Percentiles rank a stretch among this genome's conserved stretches.
phyloP scores from a whole-genome alignment of 768 basidiomycete species.

The Panaeolus cyanescens region DNA sequence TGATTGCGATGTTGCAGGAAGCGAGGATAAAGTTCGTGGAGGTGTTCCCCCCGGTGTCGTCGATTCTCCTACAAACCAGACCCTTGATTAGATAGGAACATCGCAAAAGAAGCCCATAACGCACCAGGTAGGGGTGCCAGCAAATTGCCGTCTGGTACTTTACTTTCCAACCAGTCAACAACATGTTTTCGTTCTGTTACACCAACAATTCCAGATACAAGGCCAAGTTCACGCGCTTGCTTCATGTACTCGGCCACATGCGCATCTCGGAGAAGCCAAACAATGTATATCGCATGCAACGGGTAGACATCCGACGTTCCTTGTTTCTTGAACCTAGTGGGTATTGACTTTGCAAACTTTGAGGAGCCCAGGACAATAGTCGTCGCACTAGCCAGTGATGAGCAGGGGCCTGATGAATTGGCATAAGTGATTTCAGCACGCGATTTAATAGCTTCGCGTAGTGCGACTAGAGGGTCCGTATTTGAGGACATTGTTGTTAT shows the following conservation, averaged over 20 bases:
- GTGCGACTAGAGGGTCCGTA: conserved; percentile 54
- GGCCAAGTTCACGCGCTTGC: conserved; percentile 73
- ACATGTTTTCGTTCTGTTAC: conserved; percentile 86
- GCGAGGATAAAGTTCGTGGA: conserved; percentile 25
- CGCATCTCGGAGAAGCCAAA: conserved; percentile 76
- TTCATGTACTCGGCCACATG: conserved; percentile 88
- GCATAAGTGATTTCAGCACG: conserved; percentile 53
- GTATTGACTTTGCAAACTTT: conserved; percentile 68
- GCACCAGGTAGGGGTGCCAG: conserved; percentile 48
- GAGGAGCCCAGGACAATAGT: conserved; percentile 59
- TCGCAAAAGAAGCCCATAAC: conserved; percentile 15
- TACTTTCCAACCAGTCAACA: conserved; percentile 83
- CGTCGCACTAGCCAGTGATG: conserved; percentile 57
- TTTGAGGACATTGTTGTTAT: conserved; percentile 27
- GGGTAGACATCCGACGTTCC: conserved; percentile 71
- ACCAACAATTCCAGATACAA: conserved; percentile 77
- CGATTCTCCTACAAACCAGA: conserved; percentile 15
- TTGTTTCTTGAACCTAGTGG: conserved; percentile 79
- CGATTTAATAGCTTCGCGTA: conserved; percentile 65
- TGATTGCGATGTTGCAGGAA: conserved; percentile 29
- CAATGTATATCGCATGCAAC: conserved; percentile 81
- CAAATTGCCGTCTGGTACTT: conserved; percentile 46
- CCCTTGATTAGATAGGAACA: not conserved
- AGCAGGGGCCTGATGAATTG: conserved; percentile 39
- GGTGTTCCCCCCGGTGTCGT: conserved; percentile 55